phyloP scores from a whole-genome alignment of 768 basidiomycete species.

The Calocybe cyanea region DNA sequence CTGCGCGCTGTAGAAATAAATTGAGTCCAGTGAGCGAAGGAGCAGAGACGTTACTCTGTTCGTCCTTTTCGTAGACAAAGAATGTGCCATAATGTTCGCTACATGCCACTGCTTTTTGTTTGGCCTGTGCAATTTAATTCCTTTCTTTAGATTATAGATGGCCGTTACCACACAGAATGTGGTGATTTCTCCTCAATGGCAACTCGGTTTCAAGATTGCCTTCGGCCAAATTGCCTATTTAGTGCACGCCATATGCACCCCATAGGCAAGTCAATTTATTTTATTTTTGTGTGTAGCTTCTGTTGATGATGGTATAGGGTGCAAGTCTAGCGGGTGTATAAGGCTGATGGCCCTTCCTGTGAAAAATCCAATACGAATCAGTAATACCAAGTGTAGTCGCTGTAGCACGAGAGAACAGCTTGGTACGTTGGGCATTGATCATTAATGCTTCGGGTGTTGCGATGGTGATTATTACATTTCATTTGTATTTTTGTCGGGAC shows the following conservation, averaged over 20 bases:
- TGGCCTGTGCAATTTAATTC: neutral
- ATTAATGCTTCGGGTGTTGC: constrained; percentile 2
- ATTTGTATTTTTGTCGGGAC: no score
- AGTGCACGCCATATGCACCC: constrained; percentile 60
- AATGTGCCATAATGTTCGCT: constrained; percentile 76
- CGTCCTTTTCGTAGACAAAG: neutral
- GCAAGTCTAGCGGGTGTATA: constrained; percentile 51
- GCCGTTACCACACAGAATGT: constrained; percentile 66
- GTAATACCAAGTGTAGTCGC: constrained; percentile 44
- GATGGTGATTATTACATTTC: neutral
- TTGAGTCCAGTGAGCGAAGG: constrained; percentile 4
- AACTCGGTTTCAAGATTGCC: constrained; percentile 65
- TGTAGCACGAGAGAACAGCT: constrained; percentile 32
- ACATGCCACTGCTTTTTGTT: neutral
- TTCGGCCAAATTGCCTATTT: constrained; percentile 62
- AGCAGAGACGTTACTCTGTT: neutral
- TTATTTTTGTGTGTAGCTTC: neutral
- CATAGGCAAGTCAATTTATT: constrained; percentile 36
- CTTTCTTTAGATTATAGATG: constrained; percentile 63
- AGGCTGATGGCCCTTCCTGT: constrained; percentile 67
- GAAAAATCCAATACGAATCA: constrained; percentile 69
- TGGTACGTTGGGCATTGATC: constrained; percentile 18
- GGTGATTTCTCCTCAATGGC: constrained; percentile 73
- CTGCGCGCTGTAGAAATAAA: constrained; percentile 18
- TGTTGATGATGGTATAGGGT: constrained; percentile 33